A percentile compares a stretch with the other conserved stretches of the same genome.
Conservation (phyloP, 139 green algal genomes). For the Asterochloris sp. region DNA sequence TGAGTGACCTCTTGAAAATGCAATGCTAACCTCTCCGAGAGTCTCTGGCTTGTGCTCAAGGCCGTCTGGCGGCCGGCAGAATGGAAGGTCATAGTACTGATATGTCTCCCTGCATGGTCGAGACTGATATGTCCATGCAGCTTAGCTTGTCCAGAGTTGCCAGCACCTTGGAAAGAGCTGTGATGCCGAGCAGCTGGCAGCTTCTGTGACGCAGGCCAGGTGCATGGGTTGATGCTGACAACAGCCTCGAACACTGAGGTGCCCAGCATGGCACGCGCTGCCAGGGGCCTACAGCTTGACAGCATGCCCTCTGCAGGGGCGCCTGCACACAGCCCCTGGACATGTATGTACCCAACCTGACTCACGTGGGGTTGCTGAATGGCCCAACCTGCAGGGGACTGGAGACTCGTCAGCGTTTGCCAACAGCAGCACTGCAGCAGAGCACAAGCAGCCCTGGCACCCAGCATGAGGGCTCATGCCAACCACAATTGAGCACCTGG, state of each 20-base stretch:
- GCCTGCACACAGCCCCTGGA: no score
- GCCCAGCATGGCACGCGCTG: neutral
- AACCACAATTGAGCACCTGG: no score
- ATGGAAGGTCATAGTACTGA: constrained; percentile 94
- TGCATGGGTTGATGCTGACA: no score
- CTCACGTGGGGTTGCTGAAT: constrained; percentile 7
- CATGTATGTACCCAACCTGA: no score
- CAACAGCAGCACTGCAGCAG: no score
- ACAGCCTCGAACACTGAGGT: neutral
- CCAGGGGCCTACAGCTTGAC: neutral
- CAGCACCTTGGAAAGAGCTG: no score
- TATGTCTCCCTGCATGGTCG: constrained; percentile 83
- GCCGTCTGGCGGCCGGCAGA: constrained; percentile 80
- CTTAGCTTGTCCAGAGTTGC: no score
- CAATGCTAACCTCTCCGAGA: constrained; percentile 79
- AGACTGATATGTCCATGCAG: no score
- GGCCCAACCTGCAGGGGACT: neutral
- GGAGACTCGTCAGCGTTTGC: no score
- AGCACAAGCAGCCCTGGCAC: no score
- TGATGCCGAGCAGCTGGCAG: no score
- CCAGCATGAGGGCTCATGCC: neutral
- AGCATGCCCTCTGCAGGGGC: no score
- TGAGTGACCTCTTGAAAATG: constrained; percentile 26
- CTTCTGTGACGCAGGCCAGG: neutral
- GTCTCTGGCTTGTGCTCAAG: constrained; percentile 82